Percentiles rank a stretch among this genome's conserved stretches.
phyloP scores from a whole-genome alignment of 2,329 filamentous ascomycete genomes.

The Clonostachys sp. region DNA sequence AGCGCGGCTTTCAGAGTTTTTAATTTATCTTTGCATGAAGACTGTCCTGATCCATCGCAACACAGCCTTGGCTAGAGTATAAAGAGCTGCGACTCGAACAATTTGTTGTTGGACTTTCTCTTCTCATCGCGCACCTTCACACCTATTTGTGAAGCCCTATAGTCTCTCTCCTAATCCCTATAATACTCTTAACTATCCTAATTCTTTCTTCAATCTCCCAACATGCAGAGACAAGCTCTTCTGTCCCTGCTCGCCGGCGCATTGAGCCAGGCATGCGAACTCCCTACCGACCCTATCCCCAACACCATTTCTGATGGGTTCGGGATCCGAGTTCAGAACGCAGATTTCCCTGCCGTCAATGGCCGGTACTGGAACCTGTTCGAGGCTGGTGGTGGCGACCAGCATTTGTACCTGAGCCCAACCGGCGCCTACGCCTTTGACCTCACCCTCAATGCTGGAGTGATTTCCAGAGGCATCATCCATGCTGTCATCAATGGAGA shows the following conservation, averaged over 20 bases:
- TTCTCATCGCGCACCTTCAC: too few species aligned
- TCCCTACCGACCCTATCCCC: slow-evolving; percentile 17
- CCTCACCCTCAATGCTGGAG: slow-evolving; percentile 28
- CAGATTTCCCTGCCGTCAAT: slow-evolving; percentile 24
- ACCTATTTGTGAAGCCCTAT: too few species aligned
- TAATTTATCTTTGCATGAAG: too few species aligned
- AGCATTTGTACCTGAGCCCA: slow-evolving; percentile 31
- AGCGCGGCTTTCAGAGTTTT: too few species aligned
- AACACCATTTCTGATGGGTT: slow-evolving; percentile 26
- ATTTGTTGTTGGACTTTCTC: too few species aligned
- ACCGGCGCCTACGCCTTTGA: slow-evolving; percentile 26
- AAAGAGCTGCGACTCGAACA: too few species aligned
- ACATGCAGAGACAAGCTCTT: neutral
- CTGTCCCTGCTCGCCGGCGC: neutral
- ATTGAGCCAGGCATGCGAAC: slow-evolving; percentile 16
- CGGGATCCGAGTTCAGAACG: slow-evolving; percentile 29
- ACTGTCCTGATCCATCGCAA: too few species aligned
- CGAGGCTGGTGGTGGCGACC: slow-evolving; percentile 28
- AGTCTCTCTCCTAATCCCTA: too few species aligned
- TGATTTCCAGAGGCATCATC: slow-evolving; percentile 22
- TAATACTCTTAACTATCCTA: too few species aligned
- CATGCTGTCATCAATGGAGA: slow-evolving; percentile 39
- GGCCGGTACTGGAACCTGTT: slow-evolving; percentile 28
- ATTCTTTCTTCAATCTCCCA: neutral
- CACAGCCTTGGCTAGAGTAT: too few species aligned